A percentile compares a stretch with the other conserved stretches of the same genome.
Evolutionary conservation across 1,139 yeast genomes (phyloP).

Genomic region (Kurtzmaniella natalensis): DNA sequence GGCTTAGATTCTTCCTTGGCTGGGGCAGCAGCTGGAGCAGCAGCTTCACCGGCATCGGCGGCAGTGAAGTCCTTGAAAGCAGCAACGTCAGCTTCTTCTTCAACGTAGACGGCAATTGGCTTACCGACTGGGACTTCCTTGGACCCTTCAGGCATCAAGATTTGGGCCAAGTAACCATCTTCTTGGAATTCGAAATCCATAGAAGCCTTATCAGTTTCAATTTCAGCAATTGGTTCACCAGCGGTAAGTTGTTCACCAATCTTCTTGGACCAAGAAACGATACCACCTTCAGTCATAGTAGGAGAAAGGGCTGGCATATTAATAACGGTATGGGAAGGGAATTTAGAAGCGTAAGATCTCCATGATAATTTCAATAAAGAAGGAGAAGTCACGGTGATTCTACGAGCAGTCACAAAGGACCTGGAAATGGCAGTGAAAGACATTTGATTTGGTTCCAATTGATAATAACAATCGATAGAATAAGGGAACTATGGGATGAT

Average conservation of each 20-base stretch:
- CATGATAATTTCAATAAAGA: slow-evolving; percentile 2
- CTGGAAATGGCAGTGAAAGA: slow-evolving; percentile 7
- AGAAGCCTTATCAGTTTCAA: slow-evolving; percentile 97
- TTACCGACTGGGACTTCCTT: slow-evolving; percentile 89
- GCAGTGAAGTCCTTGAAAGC: slow-evolving; percentile 85
- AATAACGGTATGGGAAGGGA: slow-evolving; percentile 67
- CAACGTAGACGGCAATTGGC: slow-evolving; percentile 96
- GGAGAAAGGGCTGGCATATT: slow-evolving; percentile 95
- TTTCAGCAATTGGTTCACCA: slow-evolving; percentile 94
- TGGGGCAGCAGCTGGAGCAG: slow-evolving; percentile 31
- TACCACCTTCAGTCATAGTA: slow-evolving; percentile 94
- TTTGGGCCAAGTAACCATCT: slow-evolving; percentile 92
- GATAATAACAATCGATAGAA: too few species aligned
- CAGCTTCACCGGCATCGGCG: slow-evolving; percentile 71
- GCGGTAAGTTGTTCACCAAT: slow-evolving; percentile 85
- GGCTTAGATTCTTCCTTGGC: slow-evolving; percentile 31
- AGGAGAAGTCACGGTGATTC: slow-evolving; percentile 3
- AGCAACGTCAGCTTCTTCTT: slow-evolving; percentile 74
- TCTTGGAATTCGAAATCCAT: slow-evolving; percentile 99
- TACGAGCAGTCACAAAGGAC: slow-evolving; percentile 7
- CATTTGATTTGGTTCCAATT: slow-evolving; percentile 3
- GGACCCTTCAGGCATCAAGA: slow-evolving; percentile 79
- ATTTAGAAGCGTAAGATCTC: slow-evolving; percentile 43
- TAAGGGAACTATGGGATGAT: not conserved
- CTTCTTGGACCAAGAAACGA: slow-evolving; percentile 82